phyloP scores from a whole-genome alignment of 495 filamentous ascomycete species.

The Aspergillus avenaceus region DNA sequence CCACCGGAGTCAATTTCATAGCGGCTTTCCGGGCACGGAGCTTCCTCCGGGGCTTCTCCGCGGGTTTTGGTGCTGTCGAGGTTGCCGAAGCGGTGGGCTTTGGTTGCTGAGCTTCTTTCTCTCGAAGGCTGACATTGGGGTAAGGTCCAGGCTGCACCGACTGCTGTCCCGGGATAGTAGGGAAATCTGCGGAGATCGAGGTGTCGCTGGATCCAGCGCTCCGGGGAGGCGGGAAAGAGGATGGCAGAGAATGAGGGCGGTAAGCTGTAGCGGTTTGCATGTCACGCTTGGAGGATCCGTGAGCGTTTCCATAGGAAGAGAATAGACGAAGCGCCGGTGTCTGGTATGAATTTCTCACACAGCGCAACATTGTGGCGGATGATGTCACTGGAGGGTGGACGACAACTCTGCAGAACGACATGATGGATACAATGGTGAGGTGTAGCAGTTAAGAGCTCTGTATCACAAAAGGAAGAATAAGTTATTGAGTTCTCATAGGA shows the following conservation, averaged over 20 bases:
- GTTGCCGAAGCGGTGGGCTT: constrained; percentile 32
- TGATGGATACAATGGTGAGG: constrained; percentile 11
- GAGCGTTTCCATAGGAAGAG: constrained; percentile 54
- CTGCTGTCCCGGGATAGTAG: constrained; percentile 18
- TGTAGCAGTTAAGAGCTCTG: constrained; percentile 3
- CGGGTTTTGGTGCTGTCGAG: constrained; percentile 30
- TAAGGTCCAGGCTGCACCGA: constrained; percentile 16
- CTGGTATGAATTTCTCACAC: constrained; percentile 39
- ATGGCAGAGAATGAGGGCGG: constrained; percentile 66
- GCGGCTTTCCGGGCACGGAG: constrained; percentile 85
- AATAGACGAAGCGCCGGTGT: constrained; percentile 57
- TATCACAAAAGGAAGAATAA: background rate
- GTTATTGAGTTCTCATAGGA: constrained; percentile 3
- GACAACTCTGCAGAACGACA: constrained; percentile 34
- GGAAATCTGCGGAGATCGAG: constrained; percentile 58
- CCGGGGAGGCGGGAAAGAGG: constrained; percentile 61
- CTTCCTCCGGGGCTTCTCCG: constrained; percentile 53
- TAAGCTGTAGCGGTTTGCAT: constrained; percentile 73
- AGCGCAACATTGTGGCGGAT: constrained; percentile 51
- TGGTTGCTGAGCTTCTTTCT: constrained; percentile 63
- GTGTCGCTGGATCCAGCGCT: constrained; percentile 62
- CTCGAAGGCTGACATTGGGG: constrained; percentile 41
- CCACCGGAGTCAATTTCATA: constrained; percentile 75
- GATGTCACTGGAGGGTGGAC: constrained; percentile 45
- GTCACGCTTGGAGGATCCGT: constrained; percentile 58